phyloP scores from a whole-genome alignment of 768 basidiomycete species.

The Amanita exitialis region DNA sequence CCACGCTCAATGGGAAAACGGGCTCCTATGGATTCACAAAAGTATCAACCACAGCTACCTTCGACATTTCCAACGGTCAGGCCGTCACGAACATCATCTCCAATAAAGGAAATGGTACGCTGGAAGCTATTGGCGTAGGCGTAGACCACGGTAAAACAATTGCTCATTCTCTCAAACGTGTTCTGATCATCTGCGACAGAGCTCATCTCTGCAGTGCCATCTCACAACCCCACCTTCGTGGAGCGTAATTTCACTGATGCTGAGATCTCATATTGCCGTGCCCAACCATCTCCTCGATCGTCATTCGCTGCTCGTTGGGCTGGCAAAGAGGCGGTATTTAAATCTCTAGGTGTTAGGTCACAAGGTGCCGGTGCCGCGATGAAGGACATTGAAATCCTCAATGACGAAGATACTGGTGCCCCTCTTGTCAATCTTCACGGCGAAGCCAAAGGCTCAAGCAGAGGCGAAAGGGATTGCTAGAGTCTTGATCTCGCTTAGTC shows the following conservation, averaged over 20 bases:
- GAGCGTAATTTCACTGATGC: constrained; percentile 87
- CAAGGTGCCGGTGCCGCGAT: constrained; percentile 92
- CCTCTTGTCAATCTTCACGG: constrained; percentile 73
- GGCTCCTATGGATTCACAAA: constrained; percentile 79
- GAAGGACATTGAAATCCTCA: constrained; percentile 95
- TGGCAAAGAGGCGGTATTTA: constrained; percentile 97
- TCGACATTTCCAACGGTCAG: constrained; percentile 60
- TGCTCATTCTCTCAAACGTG: constrained; percentile 4
- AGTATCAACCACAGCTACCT: constrained; percentile 38
- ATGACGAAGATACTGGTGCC: constrained; percentile 56
- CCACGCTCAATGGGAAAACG: constrained; percentile 70
- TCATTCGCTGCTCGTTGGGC: constrained; percentile 97
- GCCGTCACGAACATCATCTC: constrained; percentile 48
- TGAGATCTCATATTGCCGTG: constrained; percentile 77
- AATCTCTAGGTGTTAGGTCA: constrained; percentile 81
- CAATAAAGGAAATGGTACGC: constrained; percentile 21
- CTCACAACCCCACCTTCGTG: constrained; percentile 80
- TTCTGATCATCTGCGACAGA: constrained; percentile 34
- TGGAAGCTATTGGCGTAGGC: constrained; percentile 61
- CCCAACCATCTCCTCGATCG: constrained; percentile 79
- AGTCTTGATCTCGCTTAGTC: constrained; percentile 80
- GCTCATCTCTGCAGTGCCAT: constrained; percentile 87
- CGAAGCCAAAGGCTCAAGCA: constrained; percentile 69
- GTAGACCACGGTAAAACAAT: constrained; percentile 68
- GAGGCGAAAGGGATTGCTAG: constrained; percentile 59